These are phyloP conservation scores for Penicillium cinerascens DNA, from an alignment of 495 filamentous ascomycete species.

Conservation along the genomic window DNA sequence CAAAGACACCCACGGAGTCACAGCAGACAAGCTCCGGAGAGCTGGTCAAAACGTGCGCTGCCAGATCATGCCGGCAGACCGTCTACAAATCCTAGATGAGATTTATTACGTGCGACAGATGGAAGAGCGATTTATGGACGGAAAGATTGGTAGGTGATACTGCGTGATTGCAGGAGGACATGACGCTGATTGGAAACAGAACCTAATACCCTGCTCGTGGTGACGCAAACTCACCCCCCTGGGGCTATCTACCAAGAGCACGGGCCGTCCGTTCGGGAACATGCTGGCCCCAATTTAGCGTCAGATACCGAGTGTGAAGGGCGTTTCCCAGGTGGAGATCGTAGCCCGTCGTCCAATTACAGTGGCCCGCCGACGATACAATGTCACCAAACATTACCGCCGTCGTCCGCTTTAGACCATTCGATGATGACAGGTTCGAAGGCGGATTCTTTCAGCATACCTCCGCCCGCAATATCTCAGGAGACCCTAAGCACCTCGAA, in stretches of 20 bases:
- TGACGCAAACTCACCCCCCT: slow-evolving; percentile 22
- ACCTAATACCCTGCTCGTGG: slow-evolving; percentile 16
- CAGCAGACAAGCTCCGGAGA: slow-evolving; percentile 41
- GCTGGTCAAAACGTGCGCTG: slow-evolving; percentile 42
- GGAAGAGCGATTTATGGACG: slow-evolving; percentile 58
- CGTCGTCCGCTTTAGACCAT: no score
- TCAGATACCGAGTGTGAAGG: no score
- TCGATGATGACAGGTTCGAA: no score
- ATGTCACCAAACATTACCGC: no score
- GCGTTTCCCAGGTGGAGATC: no score
- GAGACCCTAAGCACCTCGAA: no score
- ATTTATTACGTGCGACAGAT: slow-evolving; percentile 62
- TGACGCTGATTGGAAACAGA: slow-evolving; percentile 18
- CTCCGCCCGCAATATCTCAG: no score
- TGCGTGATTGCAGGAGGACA: no score
- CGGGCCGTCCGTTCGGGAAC: slow-evolving; percentile 4
- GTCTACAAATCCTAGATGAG: slow-evolving; percentile 52
- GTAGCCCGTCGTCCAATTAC: no score
- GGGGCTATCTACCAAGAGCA: slow-evolving; percentile 16
- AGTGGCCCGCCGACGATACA: no score
- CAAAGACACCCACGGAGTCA: slow-evolving; percentile 38
- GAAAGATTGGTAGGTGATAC: slow-evolving; percentile 62
- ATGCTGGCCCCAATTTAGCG: no score
- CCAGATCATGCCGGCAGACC: slow-evolving; percentile 32
- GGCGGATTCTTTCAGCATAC: no score